phyloP scores from a whole-genome alignment of 2,329 filamentous ascomycete genomes.

The Fusarium sp. region DNA sequence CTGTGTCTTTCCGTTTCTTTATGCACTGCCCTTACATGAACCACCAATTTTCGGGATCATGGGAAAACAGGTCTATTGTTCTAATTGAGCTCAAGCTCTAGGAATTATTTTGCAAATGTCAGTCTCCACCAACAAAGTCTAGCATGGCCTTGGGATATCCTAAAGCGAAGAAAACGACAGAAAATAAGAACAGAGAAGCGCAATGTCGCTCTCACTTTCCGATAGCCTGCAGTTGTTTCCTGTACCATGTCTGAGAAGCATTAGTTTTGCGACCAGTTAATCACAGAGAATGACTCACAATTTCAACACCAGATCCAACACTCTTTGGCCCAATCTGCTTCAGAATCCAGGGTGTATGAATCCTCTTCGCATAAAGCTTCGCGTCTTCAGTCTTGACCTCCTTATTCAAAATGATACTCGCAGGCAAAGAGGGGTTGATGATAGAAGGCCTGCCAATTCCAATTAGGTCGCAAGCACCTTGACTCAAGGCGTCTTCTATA shows the following conservation, averaged over 20 bases:
- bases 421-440: constrained; percentile 51
- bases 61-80: background rate
- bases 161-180: background rate
- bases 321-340: constrained; percentile 26
- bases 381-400: constrained; percentile 29
- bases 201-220: background rate
- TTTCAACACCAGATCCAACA: constrained; percentile 32
- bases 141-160: background rate
- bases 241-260: constrained; percentile 13
- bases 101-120: accelerated
- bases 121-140: accelerated
- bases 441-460: constrained; percentile 53
- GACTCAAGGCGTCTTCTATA: constrained; percentile 53
- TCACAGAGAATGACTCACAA: background rate
- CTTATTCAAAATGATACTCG: constrained; percentile 36
- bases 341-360: constrained; percentile 26
- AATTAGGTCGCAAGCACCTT: constrained; percentile 53
- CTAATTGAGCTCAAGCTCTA: background rate
- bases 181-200: background rate
- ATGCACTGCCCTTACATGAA: background rate
- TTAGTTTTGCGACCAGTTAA: background rate
- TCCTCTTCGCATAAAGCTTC: constrained; percentile 1
- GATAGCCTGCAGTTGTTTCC: constrained; percentile 22
- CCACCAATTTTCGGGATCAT: background rate
- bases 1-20: background rate